A percentile compares a stretch with the other conserved stretches of the same genome.
Conservation (phyloP, 2,329 filamentous ascomycete genomes). For the Penicillium oxalicum region DNA sequence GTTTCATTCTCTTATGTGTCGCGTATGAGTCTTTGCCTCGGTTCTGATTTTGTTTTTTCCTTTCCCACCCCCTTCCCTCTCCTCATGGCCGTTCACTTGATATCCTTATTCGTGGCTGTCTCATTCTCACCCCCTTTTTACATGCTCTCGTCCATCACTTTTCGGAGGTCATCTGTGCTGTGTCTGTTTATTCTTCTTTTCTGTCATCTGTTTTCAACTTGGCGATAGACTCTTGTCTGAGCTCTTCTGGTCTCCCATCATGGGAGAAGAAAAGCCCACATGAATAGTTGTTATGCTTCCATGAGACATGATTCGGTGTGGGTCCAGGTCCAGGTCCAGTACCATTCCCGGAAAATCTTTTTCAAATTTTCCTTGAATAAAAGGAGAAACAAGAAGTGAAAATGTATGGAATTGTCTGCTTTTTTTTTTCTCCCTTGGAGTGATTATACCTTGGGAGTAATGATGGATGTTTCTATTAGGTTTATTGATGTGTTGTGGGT, state of each 20-base stretch:
- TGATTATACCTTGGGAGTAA: neutral
- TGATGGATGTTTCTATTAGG: neutral
- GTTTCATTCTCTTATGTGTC: too few relatives aligned
- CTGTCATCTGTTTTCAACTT: neutral
- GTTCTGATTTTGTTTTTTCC: neutral
- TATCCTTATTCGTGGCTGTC: too few relatives aligned
- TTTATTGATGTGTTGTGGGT: too few relatives aligned
- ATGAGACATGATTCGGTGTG: too few relatives aligned
- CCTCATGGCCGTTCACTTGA: too few relatives aligned
- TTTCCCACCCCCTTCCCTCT: too few relatives aligned
- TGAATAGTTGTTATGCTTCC: too few relatives aligned
- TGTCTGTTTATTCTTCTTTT: neutral
- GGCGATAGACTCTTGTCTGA: conserved; percentile 13
- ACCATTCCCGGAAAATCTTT: neutral
- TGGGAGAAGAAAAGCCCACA: too few relatives aligned
- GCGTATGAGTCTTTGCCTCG: neutral
- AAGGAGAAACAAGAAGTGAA: neutral
- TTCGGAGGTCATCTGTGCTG: too few relatives aligned
- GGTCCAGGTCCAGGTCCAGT: neutral
- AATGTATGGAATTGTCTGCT: neutral
- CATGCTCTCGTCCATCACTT: too few relatives aligned
- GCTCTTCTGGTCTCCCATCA: neutral
- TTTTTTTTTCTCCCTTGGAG: neutral
- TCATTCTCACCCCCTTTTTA: too few relatives aligned
- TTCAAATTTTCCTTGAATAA: neutral